Evolutionary conservation across 495 filamentous ascomycete species (phyloP).

Genomic region (Jackrogersella multiformis): DNA sequence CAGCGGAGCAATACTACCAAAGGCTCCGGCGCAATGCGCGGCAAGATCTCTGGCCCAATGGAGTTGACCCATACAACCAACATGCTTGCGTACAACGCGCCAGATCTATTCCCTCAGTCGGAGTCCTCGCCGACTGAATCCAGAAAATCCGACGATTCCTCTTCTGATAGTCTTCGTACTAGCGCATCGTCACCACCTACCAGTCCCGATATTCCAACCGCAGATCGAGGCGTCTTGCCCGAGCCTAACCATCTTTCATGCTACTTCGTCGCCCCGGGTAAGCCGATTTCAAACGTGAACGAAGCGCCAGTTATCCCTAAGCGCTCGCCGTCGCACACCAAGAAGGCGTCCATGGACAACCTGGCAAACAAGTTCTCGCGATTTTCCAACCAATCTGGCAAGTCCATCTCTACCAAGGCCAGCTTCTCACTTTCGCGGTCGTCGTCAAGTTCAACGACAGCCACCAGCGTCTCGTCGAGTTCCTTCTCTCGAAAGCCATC

Average conservation of each 20-base stretch:
- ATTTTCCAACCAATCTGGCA: constrained; percentile 59
- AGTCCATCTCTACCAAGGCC: constrained; percentile 54
- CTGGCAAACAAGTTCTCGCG: constrained; percentile 69
- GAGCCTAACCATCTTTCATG: constrained; percentile 81
- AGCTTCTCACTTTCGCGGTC: constrained; percentile 60
- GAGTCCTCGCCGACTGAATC: constrained; percentile 65
- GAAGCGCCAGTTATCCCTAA: constrained; percentile 74
- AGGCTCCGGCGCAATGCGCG: constrained; percentile 52
- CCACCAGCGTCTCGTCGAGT: constrained; percentile 48
- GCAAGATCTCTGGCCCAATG: constrained; percentile 87
- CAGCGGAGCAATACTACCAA: constrained; percentile 60
- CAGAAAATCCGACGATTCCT: constrained; percentile 62
- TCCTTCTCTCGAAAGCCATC: constrained; percentile 51
- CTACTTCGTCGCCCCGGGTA: constrained; percentile 72
- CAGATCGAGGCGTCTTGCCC: constrained; percentile 64
- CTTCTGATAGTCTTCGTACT: constrained; percentile 68
- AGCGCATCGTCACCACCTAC: constrained; percentile 68
- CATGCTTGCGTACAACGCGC: constrained; percentile 92
- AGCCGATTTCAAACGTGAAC: constrained; percentile 44
- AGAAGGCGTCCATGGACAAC: constrained; percentile 64
- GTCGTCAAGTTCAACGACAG: constrained; percentile 58
- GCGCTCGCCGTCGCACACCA: constrained; percentile 84
- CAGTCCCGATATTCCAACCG: constrained; percentile 76
- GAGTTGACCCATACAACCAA: constrained; percentile 94
- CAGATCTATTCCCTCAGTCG: constrained; percentile 70